phyloP scores from a whole-genome alignment of 2,329 filamentous ascomycete genomes.

The Thelonectria olida region DNA sequence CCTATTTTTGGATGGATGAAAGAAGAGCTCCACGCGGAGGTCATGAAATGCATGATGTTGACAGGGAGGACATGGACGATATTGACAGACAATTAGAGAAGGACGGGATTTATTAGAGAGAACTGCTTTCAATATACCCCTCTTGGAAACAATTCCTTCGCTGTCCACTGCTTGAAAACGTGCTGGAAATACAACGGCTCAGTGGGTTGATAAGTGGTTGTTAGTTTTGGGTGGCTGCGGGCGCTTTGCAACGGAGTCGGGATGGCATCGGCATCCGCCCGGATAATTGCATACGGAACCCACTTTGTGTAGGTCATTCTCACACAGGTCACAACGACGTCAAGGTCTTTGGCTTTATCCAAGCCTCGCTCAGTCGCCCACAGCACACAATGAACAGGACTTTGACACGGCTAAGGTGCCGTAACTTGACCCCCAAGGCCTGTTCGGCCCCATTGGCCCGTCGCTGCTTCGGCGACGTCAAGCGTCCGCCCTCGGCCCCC shows the following conservation, averaged over 20 bases:
- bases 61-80: constrained; percentile 5
- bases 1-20: constrained; percentile 5
- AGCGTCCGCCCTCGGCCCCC: constrained; percentile 76
- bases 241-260: constrained; percentile 29
- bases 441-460: constrained; percentile 24
- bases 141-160: constrained; percentile 1
- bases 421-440: constrained; percentile 28
- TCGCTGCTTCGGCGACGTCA: constrained; percentile 39
- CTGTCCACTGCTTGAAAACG: constrained; percentile 7
- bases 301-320: constrained; percentile 28
- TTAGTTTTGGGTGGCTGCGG: too few species aligned
- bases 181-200: constrained; percentile 10
- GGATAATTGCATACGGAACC: constrained; percentile 45
- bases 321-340: constrained; percentile 27
- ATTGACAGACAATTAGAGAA: background rate
- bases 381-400: constrained; percentile 44
- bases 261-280: constrained; percentile 28
- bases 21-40: constrained; percentile 11
- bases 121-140: constrained; percentile 35
- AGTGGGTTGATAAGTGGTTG: background rate
- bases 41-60: constrained; percentile 13
- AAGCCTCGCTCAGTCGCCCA: constrained; percentile 32
- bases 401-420: constrained; percentile 39
- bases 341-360: too few species aligned
- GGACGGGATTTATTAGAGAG: too few species aligned